Evolutionary conservation across 2,329 filamentous ascomycete species (phyloP).

Genomic region (Celoporthe dispersa): DNA sequence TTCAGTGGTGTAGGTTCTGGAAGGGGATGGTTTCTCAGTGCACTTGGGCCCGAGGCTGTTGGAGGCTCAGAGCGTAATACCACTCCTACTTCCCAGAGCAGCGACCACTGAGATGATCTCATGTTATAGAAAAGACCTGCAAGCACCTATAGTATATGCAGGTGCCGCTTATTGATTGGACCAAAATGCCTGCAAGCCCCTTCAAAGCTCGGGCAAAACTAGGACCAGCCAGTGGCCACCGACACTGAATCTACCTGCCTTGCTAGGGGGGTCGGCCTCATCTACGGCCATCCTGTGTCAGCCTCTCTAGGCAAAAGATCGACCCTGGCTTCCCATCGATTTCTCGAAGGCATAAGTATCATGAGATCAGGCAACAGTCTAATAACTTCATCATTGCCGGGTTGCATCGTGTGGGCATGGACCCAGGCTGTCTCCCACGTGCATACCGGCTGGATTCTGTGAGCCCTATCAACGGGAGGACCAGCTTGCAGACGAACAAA

Average conservation of each 20-base stretch:
- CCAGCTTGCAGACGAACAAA: neutral
- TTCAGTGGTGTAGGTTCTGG: neutral
- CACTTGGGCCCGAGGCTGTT: neutral
- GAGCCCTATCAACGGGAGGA: neutral
- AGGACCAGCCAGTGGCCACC: neutral
- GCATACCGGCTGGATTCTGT: neutral
- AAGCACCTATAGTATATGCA: neutral
- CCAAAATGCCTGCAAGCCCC: neutral
- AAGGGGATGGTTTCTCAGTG: neutral
- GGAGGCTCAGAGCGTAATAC: neutral
- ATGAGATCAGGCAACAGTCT: neutral
- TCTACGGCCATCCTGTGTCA: constrained; percentile 3
- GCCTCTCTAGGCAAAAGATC: neutral
- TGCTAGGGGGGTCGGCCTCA: neutral
- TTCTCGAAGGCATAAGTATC: neutral
- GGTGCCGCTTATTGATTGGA: neutral
- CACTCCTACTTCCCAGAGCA: neutral
- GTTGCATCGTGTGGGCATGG: neutral
- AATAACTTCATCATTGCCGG: neutral
- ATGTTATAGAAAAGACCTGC: neutral
- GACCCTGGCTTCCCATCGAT: neutral
- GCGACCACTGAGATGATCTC: neutral
- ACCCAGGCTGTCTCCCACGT: neutral
- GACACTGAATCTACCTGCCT: neutral
- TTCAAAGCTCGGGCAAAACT: neutral